phyloP scores from a whole-genome alignment of 2,329 filamentous ascomycete genomes.

The Paracoccidioides brasiliensis region DNA sequence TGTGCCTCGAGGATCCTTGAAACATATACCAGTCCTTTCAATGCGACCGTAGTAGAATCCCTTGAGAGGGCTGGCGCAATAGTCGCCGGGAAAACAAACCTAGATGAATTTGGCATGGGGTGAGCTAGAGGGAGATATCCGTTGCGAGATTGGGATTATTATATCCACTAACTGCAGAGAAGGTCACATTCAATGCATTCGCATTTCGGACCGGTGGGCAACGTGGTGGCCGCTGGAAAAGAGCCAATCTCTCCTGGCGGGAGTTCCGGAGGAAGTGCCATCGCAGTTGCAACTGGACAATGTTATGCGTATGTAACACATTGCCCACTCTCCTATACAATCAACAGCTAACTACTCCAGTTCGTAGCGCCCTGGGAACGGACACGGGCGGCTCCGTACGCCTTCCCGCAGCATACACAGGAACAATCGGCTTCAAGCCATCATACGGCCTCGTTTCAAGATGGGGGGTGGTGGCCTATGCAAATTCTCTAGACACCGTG shows the following conservation, averaged over 20 bases:
- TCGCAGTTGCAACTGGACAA: constrained; percentile 58
- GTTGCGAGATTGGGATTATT: not conserved
- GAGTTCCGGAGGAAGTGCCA: constrained; percentile 86
- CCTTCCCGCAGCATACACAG: constrained; percentile 76
- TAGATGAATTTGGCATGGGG: constrained; percentile 96
- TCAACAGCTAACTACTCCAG: constrained; percentile 3
- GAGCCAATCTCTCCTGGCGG: constrained; percentile 58
- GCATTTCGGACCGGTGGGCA: constrained; percentile 51
- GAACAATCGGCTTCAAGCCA: constrained; percentile 75
- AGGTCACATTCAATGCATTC: constrained; percentile 60
- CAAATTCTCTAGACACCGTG: constrained; percentile 85
- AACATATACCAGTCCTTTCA: constrained; percentile 61
- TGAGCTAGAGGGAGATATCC: constrained; percentile 7
- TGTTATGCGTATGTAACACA: constrained; percentile 40
- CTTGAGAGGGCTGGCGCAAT: constrained; percentile 50
- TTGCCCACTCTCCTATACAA: not conserved
- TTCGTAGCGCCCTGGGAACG: constrained; percentile 60
- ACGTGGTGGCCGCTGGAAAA: constrained; percentile 27
- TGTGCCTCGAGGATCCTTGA: constrained; percentile 66
- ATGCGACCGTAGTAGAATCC: constrained; percentile 64
- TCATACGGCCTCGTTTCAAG: constrained; percentile 79
- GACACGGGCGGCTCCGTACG: constrained; percentile 87
- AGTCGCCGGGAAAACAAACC: constrained; percentile 69
- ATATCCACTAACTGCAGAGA: constrained; percentile 6
- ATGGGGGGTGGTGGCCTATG: constrained; percentile 79